Conservation (phyloP, 305 asterid species). For the Nicotiana rustica region DNA sequence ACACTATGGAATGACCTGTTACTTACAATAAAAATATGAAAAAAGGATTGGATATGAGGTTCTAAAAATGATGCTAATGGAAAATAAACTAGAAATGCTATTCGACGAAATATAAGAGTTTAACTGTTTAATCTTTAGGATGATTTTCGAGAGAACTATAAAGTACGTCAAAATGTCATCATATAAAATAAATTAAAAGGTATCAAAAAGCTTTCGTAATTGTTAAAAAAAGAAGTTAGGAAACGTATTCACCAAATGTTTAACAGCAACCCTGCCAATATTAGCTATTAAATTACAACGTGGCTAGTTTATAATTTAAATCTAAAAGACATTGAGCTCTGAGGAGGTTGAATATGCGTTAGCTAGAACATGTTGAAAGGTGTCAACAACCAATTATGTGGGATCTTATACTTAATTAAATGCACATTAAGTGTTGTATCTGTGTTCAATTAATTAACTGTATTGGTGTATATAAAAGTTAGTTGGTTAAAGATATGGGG, state of each 20-base stretch:
- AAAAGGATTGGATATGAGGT: background rate
- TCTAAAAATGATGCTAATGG: background rate
- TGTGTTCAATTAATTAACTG: background rate
- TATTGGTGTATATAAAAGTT: too few relatives aligned
- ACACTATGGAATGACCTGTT: background rate
- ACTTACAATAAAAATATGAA: background rate
- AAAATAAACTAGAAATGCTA: background rate
- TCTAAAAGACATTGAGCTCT: background rate
- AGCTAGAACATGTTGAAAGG: background rate
- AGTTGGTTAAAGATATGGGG: too few relatives aligned
- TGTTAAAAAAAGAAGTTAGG: background rate
- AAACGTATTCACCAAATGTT: slow-evolving; percentile 9
- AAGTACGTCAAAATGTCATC: background rate
- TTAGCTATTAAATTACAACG: background rate
- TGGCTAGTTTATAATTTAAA: slow-evolving; percentile 10
- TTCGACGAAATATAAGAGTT: background rate
- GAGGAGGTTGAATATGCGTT: background rate
- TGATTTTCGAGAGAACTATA: background rate
- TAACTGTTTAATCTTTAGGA: background rate
- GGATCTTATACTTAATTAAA: background rate
- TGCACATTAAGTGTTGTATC: background rate
- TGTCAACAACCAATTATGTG: background rate
- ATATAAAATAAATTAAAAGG: background rate
- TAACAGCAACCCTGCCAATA: background rate
- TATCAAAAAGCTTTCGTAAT: background rate